Percentiles rank a stretch among this genome's conserved stretches.
phyloP scores from a whole-genome alignment of 768 basidiomycete genomes.

The Kwoniella shandongensis region DNA sequence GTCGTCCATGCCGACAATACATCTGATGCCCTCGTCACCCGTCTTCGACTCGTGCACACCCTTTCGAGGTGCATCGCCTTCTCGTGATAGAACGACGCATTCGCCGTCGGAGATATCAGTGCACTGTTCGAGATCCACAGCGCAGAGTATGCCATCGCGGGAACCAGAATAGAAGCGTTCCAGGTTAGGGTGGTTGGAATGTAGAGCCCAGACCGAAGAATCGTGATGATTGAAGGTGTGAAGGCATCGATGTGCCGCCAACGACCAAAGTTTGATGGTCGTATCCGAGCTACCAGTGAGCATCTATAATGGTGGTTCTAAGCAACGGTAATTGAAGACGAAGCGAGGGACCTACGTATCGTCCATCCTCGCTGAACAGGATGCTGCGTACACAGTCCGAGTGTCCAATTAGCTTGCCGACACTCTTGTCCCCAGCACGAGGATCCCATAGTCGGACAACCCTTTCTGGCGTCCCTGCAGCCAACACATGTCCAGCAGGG shows the following conservation, averaged over 20 bases:
- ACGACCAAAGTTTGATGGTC: conserved; percentile 75
- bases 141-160: conserved; percentile 78
- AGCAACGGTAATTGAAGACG: neutral
- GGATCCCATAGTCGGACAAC: conserved; percentile 94
- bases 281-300: conserved; percentile 54
- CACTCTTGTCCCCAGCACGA: conserved; percentile 72
- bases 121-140: conserved; percentile 83
- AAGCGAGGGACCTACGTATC: conserved; percentile 81
- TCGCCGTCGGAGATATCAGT: conserved; percentile 81
- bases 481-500: conserved; percentile 74
- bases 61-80: conserved; percentile 34
- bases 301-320: conserved; percentile 30
- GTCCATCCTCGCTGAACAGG: conserved; percentile 81
- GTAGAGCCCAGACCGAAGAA: conserved; percentile 85
- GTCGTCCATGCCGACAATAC: conserved; percentile 79
- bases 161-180: conserved; percentile 94
- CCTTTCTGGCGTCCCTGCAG: conserved; percentile 86
- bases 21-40: conserved; percentile 73
- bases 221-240: conserved; percentile 96
- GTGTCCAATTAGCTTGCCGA: conserved; percentile 84
- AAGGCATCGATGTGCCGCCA: conserved; percentile 77
- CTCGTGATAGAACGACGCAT: conserved; percentile 72
- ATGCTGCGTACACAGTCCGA: conserved; percentile 95
- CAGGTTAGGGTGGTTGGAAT: conserved; percentile 80
- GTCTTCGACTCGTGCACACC: conserved; percentile 55